Percentiles rank a stretch among this genome's conserved stretches.
Conservation (phyloP, 495 filamentous ascomycete species). For the Penicillium silybi region DNA sequence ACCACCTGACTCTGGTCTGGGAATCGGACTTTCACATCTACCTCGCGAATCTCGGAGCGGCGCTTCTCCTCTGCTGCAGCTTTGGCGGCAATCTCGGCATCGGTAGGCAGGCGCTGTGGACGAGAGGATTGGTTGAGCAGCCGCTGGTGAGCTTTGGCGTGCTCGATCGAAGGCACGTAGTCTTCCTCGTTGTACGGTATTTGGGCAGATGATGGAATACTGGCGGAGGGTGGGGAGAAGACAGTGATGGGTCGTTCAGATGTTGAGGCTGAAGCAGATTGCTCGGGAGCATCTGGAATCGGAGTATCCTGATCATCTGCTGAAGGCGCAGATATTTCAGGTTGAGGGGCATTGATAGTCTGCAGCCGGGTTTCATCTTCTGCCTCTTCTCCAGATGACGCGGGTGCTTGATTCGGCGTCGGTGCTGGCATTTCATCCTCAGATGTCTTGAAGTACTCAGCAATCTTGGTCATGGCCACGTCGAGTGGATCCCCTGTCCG, state of each 20-base stretch:
- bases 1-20: constrained; percentile 75
- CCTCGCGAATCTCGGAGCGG: constrained; percentile 59
- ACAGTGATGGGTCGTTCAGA: constrained; percentile 57
- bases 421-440: constrained; percentile 30
- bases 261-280: constrained; percentile 19
- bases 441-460: constrained; percentile 56
- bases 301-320: constrained; percentile 9
- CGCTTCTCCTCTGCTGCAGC: constrained; percentile 51
- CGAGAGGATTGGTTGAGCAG: constrained; percentile 59
- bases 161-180: constrained; percentile 79
- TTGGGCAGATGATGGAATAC: constrained; percentile 71
- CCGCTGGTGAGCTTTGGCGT: constrained; percentile 77
- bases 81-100: constrained; percentile 49
- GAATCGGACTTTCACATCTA: constrained; percentile 79
- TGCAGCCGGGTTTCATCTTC: constrained; percentile 14
- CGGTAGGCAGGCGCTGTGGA: constrained; percentile 58
- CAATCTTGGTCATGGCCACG: constrained; percentile 79
- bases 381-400: constrained; percentile 15
- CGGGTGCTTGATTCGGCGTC: constrained; percentile 6
- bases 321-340: constrained; percentile 9
- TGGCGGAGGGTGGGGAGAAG: constrained; percentile 66
- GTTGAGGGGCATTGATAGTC: not conserved
- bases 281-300: constrained; percentile 14
- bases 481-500: constrained; percentile 73
- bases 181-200: constrained; percentile 63